phyloP scores from a whole-genome alignment of 106 monocot genomes.

The Dactylorhiza incarnata region DNA sequence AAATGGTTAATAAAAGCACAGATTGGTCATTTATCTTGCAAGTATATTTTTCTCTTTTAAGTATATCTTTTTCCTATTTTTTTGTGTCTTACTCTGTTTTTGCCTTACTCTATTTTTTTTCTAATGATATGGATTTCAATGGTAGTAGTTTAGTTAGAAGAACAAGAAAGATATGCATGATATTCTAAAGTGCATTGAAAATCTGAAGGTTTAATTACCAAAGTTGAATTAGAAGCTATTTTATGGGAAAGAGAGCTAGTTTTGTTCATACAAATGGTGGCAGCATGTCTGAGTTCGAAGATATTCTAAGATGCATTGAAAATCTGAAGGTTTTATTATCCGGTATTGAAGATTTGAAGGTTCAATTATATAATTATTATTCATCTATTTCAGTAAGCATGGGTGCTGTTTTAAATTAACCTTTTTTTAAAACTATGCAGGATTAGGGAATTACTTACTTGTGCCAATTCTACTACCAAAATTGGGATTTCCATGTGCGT shows the following conservation, averaged over 20 bases:
- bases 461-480: slow-evolving; percentile 30
- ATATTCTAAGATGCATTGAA: slow-evolving; percentile 31
- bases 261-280: slow-evolving; percentile 29
- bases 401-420: neutral
- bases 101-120: no score
- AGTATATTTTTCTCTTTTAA: no score
- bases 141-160: no score
- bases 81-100: no score
- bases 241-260: slow-evolving; percentile 60
- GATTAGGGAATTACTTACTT: slow-evolving; percentile 30
- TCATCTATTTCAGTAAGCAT: neutral
- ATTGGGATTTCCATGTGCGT: slow-evolving; percentile 32
- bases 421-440: slow-evolving; percentile 15
- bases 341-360: slow-evolving; percentile 55
- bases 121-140: no score
- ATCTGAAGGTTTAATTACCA: slow-evolving; percentile 2
- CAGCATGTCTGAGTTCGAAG: slow-evolving; percentile 43
- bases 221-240: slow-evolving; percentile 23
- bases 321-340: slow-evolving; percentile 5
- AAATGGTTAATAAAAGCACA: no score
- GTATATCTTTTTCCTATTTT: no score
- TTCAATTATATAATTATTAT: slow-evolving; percentile 14
- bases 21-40: no score
- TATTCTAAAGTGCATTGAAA: slow-evolving; percentile 29
- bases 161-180: no score